Base-by-base conservation (phyloP, 2,329 filamentous ascomycete species). In the Pezicula rhizophila region DNA sequence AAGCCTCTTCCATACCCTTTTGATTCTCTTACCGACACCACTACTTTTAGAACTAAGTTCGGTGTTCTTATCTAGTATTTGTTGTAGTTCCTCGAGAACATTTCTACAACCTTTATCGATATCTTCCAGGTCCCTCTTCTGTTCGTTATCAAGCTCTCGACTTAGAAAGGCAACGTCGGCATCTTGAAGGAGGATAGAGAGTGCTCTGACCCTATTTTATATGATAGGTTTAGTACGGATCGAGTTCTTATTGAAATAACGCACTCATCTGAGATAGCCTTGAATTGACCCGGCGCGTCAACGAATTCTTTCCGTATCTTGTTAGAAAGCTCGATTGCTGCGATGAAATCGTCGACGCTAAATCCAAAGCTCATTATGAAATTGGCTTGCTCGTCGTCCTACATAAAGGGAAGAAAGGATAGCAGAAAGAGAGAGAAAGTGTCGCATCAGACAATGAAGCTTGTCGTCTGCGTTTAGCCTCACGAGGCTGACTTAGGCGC, bases 311-410 rank as follows among this genome's bases (percentile, higher is more conserved):
- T 57, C 23, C 58, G 52, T 35, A 60, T 49, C 28, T 53, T 55
- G 23, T 58, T 59, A 15, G 49, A 55, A 34, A 63, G 53, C 33
- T 58, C 15, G 23, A 60, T 49, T 25, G 60, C 47, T 1, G 57
- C 51, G 12, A 62, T 33, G 34, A 62, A 60, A 37, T 64, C 63
- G 14, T 58, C 60, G 15, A 62, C 47, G 15, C 62, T 45, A 39
- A 60, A 60, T n/a, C 60, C 60, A 42, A 66, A 64, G 42, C 62
- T 65, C 62, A 63, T 64, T 15, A 5, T 26, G 41, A 31, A 26
- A 31, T 43, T 52, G 17, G 35, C 18, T 46, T 46, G 23, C 6
- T 42, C 18, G 15, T 31, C 41, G 6, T 14, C 15, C 14, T 31
- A 48, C 8, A 17, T 14, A 41, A 45, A 45, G 41, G 34, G 33